phyloP scores from a whole-genome alignment of 129 eudicot genomes.

The Rutidosis leptorrhynchoides region DNA sequence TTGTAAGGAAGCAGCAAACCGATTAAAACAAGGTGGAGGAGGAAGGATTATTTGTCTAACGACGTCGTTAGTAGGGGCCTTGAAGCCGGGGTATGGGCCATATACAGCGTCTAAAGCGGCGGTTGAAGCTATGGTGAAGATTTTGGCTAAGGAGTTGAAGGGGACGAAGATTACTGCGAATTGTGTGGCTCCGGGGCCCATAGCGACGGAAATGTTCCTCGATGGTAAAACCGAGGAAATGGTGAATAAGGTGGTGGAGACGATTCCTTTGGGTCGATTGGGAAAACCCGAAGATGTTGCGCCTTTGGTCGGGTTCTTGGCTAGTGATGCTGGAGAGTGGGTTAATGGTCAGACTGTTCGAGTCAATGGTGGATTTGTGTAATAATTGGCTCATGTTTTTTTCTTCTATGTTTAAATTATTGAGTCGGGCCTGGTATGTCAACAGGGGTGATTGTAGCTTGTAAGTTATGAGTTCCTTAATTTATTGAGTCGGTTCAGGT shows the following conservation, averaged over 20 bases:
- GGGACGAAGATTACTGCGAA: conserved; percentile 65
- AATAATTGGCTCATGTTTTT: not conserved
- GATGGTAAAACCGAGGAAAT: conserved; percentile 45
- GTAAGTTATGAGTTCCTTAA: no score
- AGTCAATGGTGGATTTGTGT: conserved; percentile 52
- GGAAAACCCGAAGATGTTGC: conserved; percentile 51
- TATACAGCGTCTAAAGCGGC: conserved; percentile 68
- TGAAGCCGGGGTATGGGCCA: conserved; percentile 50
- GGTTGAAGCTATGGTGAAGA: conserved; percentile 66
- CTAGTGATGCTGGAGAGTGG: conserved; percentile 56
- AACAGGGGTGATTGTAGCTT: no score
- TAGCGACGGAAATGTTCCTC: conserved; percentile 52
- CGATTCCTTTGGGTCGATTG: conserved; percentile 42
- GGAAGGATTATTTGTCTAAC: conserved; percentile 59
- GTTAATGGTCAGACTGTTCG: conserved; percentile 57
- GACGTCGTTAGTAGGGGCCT: conserved; percentile 40
- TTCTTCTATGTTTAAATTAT: not conserved
- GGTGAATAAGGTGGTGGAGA: conserved; percentile 36
- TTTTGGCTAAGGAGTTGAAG: conserved; percentile 59
- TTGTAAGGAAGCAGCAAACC: conserved; percentile 46
- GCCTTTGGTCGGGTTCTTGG: conserved; percentile 52
- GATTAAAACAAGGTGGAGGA: conserved; percentile 50
- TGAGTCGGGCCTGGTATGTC: not conserved
- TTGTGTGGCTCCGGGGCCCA: conserved; percentile 63
- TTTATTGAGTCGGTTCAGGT: no score